These are phyloP conservation scores for Apostasia shenzhenica DNA, from an alignment of 106 monocot species.

Conservation along the genomic window DNA sequence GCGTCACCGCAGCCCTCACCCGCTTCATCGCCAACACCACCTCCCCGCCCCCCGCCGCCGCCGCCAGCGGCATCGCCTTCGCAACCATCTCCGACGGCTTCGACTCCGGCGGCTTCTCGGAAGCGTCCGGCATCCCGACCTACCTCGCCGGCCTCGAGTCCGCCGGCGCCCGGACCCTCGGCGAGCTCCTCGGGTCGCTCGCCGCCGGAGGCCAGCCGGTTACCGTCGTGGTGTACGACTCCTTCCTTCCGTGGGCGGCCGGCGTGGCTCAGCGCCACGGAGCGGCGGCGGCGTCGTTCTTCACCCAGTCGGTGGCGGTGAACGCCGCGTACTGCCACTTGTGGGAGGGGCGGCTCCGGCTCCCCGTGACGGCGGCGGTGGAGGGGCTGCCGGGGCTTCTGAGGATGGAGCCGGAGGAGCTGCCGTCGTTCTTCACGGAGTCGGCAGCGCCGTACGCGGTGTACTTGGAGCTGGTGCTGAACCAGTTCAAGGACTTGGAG, in stretches of 20 bases:
- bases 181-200: conserved; percentile 16
- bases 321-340: conserved; percentile 30
- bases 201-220: conserved; percentile 20
- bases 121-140: not conserved
- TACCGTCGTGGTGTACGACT: conserved; percentile 36
- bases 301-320: conserved; percentile 47
- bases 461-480: conserved; percentile 19
- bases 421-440: conserved; percentile 34
- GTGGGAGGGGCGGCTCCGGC: conserved; percentile 9
- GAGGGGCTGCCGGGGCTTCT: conserved; percentile 25
- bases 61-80: conserved; percentile 17
- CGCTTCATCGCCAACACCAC: conserved; percentile 28
- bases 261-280: conserved; percentile 27
- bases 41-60: not conserved
- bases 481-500: conserved; percentile 36
- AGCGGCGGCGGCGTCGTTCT: conserved; percentile 31
- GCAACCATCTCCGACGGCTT: conserved; percentile 64
- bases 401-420: conserved; percentile 15
- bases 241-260: conserved; percentile 47
- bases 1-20: conserved; percentile 36
- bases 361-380: conserved; percentile 10
- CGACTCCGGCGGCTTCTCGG: conserved; percentile 28
- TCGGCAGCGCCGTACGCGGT: conserved; percentile 15
- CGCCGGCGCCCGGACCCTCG: conserved; percentile 23
- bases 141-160: conserved; percentile 42